Evolutionary conservation across 495 filamentous ascomycete genomes (phyloP), one percentile per base, ranked within the genome.

Genomic region (Neurospora cerealis): DNA sequence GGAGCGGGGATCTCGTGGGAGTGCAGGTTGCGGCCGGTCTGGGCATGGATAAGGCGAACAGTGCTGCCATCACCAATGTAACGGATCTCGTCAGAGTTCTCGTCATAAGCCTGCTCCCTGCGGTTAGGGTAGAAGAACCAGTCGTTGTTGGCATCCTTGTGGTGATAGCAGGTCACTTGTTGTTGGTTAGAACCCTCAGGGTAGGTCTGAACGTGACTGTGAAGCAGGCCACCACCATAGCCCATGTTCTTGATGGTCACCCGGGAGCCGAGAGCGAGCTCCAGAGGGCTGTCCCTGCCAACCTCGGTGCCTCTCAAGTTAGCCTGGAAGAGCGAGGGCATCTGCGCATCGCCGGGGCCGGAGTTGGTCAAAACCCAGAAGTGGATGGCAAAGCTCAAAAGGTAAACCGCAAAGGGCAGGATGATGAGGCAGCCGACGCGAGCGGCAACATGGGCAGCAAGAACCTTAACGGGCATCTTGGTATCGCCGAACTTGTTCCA

Each of bases 131-230:
- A 97, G 81, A 99, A 97, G 82, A 95, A 98, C 96, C 96, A 99
- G 83, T 99, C 96, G 78, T 99, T 99, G 86, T 99, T 99, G 77
- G 96, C 89, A 88, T 99, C 96, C 80, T 99, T 99, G 86, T 99
- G 96, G 82, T 99, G 96, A 81, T 99, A 99, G 84, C 96, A 99
- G 39, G 96, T 99, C 71, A 99, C 92, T 82, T 99, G 96, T 78
- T 99, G 96, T 82, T 99, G 96, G 8, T 82, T 82, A 17, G 96
- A 98, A 39, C 96, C 96, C 82, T 99, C 96, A 0, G 96, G 96
- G 78, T 92, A 99, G 17, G 95, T 86, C 82, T 99, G 96, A 75
- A 98, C 90, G 85, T 98, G 96, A 42, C 93, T 97, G 83, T 99
- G 96, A 70, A 99, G 89, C n/a, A 99, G 89, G 75, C 96, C 96